Percentiles rank a stretch among this genome's conserved stretches.
Evolutionary conservation across 31 red algal species (phyloP).

Genomic region (Odonthalia washingtoniensis): DNA sequence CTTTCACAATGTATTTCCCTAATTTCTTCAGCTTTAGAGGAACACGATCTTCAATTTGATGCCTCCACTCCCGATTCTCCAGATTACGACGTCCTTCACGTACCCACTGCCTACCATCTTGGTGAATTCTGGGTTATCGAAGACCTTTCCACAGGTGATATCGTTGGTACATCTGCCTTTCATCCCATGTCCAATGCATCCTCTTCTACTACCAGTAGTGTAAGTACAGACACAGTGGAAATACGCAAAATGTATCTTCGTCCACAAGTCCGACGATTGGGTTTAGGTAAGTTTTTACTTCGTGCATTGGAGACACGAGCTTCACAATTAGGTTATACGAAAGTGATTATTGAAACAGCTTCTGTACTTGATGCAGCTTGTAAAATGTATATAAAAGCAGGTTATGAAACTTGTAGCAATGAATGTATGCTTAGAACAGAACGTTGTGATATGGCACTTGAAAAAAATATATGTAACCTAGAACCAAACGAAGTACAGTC

Average conservation of each 20-base stretch:
- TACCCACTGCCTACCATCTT: constrained; percentile 42
- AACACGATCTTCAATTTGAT: constrained; percentile 53
- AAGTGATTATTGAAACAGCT: constrained; percentile 54
- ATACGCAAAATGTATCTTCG: constrained; percentile 71
- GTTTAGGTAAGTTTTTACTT: constrained; percentile 62
- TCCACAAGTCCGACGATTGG: constrained; percentile 38
- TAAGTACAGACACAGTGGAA: constrained; percentile 40
- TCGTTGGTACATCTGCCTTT: constrained; percentile 71
- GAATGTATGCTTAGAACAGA: constrained; percentile 44
- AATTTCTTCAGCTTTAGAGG: constrained; percentile 40
- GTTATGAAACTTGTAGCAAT: constrained; percentile 37
- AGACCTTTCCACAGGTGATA: constrained; percentile 20
- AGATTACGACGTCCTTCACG: constrained; percentile 58
- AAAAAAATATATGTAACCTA: constrained; percentile 43
- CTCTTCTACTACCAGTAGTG: background rate
- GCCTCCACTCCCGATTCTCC: constrained; percentile 40
- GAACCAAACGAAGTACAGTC: background rate
- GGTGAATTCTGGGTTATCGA: constrained; percentile 80
- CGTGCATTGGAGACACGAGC: constrained; percentile 59
- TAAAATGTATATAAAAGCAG: constrained; percentile 38
- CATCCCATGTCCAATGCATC: constrained; percentile 46
- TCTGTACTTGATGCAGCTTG: constrained; percentile 51
- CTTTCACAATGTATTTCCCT: constrained; percentile 35
- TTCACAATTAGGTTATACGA: constrained; percentile 50
- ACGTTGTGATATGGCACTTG: constrained; percentile 61